Base-by-base conservation (phyloP, 208 protist species). In the Acanthamoeba sp. region DNA sequence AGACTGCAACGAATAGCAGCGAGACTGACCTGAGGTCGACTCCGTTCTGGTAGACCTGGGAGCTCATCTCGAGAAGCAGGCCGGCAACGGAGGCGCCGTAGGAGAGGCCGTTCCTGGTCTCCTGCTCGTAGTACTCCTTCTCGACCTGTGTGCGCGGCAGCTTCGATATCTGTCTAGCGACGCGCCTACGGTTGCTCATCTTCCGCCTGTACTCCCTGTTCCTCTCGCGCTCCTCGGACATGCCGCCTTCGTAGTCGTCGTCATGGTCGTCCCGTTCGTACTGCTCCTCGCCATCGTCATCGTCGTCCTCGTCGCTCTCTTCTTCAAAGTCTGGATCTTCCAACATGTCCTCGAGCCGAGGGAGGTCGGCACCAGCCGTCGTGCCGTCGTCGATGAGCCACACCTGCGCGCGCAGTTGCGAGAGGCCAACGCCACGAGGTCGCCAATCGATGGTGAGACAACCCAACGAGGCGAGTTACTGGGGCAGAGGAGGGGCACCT, bases 381-480 rank as follows among this genome's bases (percentile, higher is more conserved):
- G 85, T 91, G 50, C 85, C 85, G n/a, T 91, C 85, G 40, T 91
- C 85, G 38, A 91, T 91, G n/a, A 91, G 40, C 85, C 50, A 64
- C 57, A 91, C 59, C 85, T 91, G 52, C 36, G 18, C 27, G n/a
- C n/a, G 7, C 24, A 29, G 20, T 5, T 84, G 22, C 29, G 27
- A 69, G 5, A 27, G 62, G 20, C 12, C 45, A 50, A 62, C 55
- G 24, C 5, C 14, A 62, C 24, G 20, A 62, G n/a, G 55, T 62
- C 22, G 24, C 4, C 24, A 24, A 73, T 32, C 24, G 1, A 12
- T 52, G 40, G 40, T 50, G 71, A 82, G 18, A 1, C 10, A 48
- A 50, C 22, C 20, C 6, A 18, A 84, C 42, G 40, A 55, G 24
- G 27, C 18, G 78, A 87, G 18, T 20, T n/a, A n/a, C n/a, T n/a